phyloP scores from a whole-genome alignment of 2,329 filamentous ascomycete species.

The Penicillium decumbens region DNA sequence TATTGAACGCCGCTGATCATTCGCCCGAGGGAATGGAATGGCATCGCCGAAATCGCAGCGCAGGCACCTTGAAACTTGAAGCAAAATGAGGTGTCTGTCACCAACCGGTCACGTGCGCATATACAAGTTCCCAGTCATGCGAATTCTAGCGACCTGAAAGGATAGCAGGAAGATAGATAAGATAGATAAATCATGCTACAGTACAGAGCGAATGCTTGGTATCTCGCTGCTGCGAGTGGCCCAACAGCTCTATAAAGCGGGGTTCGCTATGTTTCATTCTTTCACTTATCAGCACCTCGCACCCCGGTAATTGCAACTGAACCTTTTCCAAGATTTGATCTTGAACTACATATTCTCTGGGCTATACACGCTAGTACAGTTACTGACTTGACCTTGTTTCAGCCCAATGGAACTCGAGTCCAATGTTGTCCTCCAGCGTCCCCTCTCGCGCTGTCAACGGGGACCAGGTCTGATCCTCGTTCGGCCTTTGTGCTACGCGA shows the following conservation, averaged over 20 bases:
- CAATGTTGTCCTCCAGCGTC: constrained; percentile 30
- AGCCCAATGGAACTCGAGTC: constrained; percentile 4
- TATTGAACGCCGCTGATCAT: background rate
- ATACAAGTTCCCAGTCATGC: background rate
- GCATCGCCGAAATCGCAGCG: background rate
- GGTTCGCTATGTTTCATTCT: background rate
- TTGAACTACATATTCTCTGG: background rate
- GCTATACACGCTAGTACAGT: background rate
- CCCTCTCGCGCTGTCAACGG: constrained; percentile 47
- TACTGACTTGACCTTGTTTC: background rate
- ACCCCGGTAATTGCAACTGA: background rate
- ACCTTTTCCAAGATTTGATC: background rate
- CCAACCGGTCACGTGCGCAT: background rate
- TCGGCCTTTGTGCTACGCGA: constrained; percentile 30
- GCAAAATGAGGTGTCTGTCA: background rate
- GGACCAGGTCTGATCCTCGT: constrained; percentile 50
- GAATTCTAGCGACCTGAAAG: background rate
- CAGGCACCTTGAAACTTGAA: background rate
- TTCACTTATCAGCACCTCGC: background rate
- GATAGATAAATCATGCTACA: background rate
- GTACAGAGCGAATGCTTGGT: background rate
- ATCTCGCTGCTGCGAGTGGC: background rate
- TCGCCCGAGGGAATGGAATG: background rate
- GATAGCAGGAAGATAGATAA: background rate
- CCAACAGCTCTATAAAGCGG: background rate